phyloP scores from a whole-genome alignment of 768 basidiomycete genomes.

The Pholiota conissans region DNA sequence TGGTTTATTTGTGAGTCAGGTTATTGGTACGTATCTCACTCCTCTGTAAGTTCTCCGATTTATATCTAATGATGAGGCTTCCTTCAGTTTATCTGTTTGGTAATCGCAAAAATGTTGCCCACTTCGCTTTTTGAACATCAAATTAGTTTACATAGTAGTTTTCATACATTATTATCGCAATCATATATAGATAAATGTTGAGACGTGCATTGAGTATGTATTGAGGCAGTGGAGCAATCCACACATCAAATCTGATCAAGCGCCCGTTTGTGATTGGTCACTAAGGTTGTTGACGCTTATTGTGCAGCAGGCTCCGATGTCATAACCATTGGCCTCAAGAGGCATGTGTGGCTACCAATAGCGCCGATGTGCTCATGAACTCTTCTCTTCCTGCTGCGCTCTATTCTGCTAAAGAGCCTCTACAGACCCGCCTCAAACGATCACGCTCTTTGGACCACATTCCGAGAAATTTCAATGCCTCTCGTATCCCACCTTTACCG shows the following conservation, averaged over 20 bases:
- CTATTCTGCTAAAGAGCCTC: constrained; percentile 1
- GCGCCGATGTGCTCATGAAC: constrained; percentile 16
- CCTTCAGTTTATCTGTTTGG: constrained; percentile 68
- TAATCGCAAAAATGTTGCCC: constrained; percentile 66
- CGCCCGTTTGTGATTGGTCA: neutral
- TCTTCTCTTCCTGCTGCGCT: constrained; percentile 5
- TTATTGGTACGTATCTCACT: constrained; percentile 40
- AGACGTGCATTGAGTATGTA: too few relatives aligned
- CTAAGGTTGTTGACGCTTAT: constrained; percentile 10
- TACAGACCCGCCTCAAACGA: constrained; percentile 19
- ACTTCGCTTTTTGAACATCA: constrained; percentile 77
- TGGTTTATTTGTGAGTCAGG: constrained; percentile 80
- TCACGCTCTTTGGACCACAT: constrained; percentile 18
- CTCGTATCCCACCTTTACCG: constrained; percentile 39
- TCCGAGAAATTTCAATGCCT: constrained; percentile 18
- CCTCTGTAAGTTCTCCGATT: neutral
- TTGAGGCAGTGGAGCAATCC: too few relatives aligned
- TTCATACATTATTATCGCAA: too few relatives aligned
- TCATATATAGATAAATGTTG: too few relatives aligned
- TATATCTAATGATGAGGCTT: neutral
- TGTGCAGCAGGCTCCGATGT: constrained; percentile 2
- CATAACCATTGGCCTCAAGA: too few relatives aligned
- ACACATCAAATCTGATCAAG: neutral
- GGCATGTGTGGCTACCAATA: neutral
- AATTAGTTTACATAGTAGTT: too few relatives aligned